A percentile compares a stretch with the other conserved stretches of the same genome.
Evolutionary conservation across 129 eudicot species (phyloP).

Genomic region (Saussurea involucrata): DNA sequence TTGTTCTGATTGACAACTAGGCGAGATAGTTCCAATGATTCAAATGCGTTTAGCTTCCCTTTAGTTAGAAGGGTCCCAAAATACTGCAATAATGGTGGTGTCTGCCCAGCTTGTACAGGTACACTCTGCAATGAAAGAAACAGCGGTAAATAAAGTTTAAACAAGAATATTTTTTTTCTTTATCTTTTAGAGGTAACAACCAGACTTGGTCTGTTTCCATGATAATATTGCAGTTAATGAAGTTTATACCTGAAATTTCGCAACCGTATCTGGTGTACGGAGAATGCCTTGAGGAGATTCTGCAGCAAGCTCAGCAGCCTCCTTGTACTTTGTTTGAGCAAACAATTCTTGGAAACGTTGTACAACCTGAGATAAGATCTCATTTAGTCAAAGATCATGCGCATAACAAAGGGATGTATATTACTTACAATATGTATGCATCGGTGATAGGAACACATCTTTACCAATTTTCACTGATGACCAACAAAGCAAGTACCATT

Average conservation of each 20-base stretch:
- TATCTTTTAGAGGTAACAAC: constrained; percentile 3
- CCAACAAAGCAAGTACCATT: background rate
- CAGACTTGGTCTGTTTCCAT: background rate
- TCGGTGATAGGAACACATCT: background rate
- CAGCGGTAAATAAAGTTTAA: background rate
- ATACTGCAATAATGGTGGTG: constrained; percentile 74
- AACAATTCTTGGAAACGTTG: constrained; percentile 95
- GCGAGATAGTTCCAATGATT: constrained; percentile 72
- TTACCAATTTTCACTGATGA: background rate
- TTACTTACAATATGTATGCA: background rate
- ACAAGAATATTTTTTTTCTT: too few relatives aligned
- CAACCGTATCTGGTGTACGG: constrained; percentile 94
- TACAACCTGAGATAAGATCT: constrained; percentile 59
- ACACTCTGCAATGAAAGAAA: constrained; percentile 53
- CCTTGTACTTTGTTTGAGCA: constrained; percentile 97
- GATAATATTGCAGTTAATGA: background rate
- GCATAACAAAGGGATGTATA: background rate
- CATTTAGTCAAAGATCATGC: background rate
- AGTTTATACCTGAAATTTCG: constrained; percentile 77
- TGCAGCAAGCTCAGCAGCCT: constrained; percentile 99
- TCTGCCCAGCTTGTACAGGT: constrained; percentile 87
- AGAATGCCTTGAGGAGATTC: constrained; percentile 97
- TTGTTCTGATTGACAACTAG: constrained; percentile 81
- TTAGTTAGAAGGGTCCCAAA: constrained; percentile 71
- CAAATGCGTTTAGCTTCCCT: constrained; percentile 78